Evolutionary conservation across 495 filamentous ascomycete species (phyloP).

Genomic region (Friedmanniomyces endolithicus): DNA sequence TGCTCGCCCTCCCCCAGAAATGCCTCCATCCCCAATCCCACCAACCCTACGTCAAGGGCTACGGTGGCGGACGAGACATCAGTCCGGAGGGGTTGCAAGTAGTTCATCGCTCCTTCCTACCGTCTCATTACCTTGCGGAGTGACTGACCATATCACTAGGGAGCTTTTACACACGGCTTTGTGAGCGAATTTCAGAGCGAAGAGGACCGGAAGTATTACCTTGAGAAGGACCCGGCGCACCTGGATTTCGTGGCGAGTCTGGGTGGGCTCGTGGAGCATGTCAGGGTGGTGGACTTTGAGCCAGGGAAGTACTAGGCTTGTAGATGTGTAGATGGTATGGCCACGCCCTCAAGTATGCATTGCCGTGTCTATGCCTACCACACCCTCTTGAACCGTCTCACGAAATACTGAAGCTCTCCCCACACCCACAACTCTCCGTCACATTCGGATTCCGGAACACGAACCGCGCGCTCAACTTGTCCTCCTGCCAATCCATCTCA

Average conservation of each 20-base stretch:
- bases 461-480: constrained; percentile 79
- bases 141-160: constrained; percentile 23
- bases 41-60: constrained; percentile 46
- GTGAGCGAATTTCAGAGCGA: constrained; percentile 47
- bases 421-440: constrained; percentile 86
- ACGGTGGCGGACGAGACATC: constrained; percentile 50
- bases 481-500: constrained; percentile 99
- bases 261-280: constrained; percentile 24
- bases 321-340: too few relatives aligned
- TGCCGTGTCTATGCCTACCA: background rate
- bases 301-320: constrained; percentile 26
- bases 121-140: background rate
- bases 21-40: constrained; percentile 40
- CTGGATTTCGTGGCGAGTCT: constrained; percentile 24
- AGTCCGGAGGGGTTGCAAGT: constrained; percentile 54
- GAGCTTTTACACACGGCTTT: constrained; percentile 49
- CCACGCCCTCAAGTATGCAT: too few relatives aligned
- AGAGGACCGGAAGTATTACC: constrained; percentile 30
- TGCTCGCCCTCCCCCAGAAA: constrained; percentile 28
- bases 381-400: background rate
- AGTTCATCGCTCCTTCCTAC: constrained; percentile 11
- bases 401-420: constrained; percentile 89
- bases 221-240: constrained; percentile 33
- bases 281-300: constrained; percentile 34
- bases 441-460: constrained; percentile 96